Evolutionary conservation across 1,284 basidiomycete genomes (phyloP), one percentile per base, ranked within the genome.

Genomic region (Cryptococcus sp.): DNA sequence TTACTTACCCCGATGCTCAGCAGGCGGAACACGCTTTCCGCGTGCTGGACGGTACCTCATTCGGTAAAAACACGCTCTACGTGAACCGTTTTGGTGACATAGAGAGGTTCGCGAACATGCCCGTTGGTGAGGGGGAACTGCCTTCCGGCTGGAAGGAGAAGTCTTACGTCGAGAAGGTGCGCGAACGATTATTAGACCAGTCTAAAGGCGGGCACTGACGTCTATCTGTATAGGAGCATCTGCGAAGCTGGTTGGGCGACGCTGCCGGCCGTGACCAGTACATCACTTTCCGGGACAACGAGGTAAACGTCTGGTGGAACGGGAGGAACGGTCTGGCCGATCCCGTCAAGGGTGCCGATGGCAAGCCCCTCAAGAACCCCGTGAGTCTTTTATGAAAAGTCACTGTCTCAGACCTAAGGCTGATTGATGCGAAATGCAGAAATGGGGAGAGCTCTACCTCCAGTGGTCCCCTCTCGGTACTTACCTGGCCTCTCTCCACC

Each of bases 401-500:
- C 2, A 50, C 55, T n/a, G n/a, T 67, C 42, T 59, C 46, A 44
- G 38, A 21, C 28, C 28, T 9, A 4, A 9, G 13, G 16, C 13
- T 43, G 2, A n/a, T 39, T 39, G 38, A 4, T 21, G 21, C 21
- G 5, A 21, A 37, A 33, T 39, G 24, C 70, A 90, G 85, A 86
- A 89, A 74, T 98, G 96, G 93, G 97, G 92, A 69, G 93, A 98
- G 71, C 87, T 96, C 45, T 99, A 98, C 79, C 88, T 94, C 43
- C 88, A 91, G 50, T 99, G 96, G 96, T 98, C 96, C 38, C 94
- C 95, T 36, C 82, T 89, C 58, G 96, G 96, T 53, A 98, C 95
- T 21, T 92, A 88, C 75, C 82, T 98, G 60, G 87, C 93, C 47
- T 96, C 96, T 9, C 84, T 98, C 56, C 96, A 98, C 77, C 85